A percentile compares a stretch with the other conserved stretches of the same genome.
These are phyloP conservation scores for Suhomyces faveliae DNA, from an alignment of 805 yeast genomes.

Conservation along the genomic window DNA sequence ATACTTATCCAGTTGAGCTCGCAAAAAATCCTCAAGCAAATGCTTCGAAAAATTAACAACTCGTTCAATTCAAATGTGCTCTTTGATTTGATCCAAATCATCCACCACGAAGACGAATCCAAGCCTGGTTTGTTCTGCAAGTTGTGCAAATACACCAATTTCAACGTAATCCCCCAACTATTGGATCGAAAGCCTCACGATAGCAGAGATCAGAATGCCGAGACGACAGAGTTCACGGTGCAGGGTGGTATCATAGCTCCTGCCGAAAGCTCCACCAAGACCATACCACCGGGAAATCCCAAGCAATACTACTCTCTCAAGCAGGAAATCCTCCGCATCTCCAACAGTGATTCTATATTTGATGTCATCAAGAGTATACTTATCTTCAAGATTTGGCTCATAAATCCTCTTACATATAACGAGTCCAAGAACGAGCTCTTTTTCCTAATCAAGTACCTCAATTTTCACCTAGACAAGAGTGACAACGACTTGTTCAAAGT, in stretches of 20 bases:
- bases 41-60: slow-evolving; percentile 8
- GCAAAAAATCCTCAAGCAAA: slow-evolving; percentile 5
- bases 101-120: slow-evolving; percentile 7
- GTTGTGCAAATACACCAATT: slow-evolving; percentile 11
- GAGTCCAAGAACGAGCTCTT: slow-evolving; percentile 18
- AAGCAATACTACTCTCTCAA: slow-evolving; percentile 6
- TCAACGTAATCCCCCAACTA: slow-evolving; percentile 7
- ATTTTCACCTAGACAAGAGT: slow-evolving; percentile 9
- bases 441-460: slow-evolving; percentile 17
- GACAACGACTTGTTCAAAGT: slow-evolving; percentile 21
- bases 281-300: neutral
- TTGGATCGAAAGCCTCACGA: neutral
- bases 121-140: slow-evolving; percentile 1
- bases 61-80: slow-evolving; percentile 11
- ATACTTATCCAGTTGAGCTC: slow-evolving; percentile 11
- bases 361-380: slow-evolving; percentile 16
- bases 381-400: slow-evolving; percentile 21
- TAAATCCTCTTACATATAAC: slow-evolving; percentile 17
- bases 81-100: slow-evolving; percentile 8
- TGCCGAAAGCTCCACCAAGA: neutral
- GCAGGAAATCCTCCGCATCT: slow-evolving; percentile 4
- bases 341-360: slow-evolving; percentile 10
- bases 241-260: neutral
- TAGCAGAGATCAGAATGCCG: neutral
- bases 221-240: neutral